Base-by-base conservation (phyloP, 768 basidiomycete genomes). In the Pleurotus citrinopileatus region DNA sequence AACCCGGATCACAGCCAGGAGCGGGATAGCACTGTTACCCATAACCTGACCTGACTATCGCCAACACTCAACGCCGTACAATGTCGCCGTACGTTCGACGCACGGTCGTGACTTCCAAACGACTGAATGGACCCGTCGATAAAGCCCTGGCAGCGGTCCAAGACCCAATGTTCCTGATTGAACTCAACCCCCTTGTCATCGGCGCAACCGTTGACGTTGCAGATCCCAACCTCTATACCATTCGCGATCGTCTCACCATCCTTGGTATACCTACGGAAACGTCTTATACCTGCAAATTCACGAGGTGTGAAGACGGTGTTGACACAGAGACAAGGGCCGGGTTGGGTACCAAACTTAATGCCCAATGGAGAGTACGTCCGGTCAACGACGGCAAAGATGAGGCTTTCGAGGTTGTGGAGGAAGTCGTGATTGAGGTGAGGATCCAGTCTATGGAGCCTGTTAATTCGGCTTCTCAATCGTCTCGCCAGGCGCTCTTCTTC, bases 61-160 rank as follows among this genome's bases (percentile, higher is more conserved):
- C n/a, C n/a, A n/a, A n/a, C n/a, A n/a, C n/a, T n/a, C n/a, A n/a
- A n/a, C n/a, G n/a, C n/a, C n/a, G n/a, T n/a, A n/a, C n/a, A n/a
- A n/a, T 71, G 60, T 73, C 68, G 68, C 64, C 64, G 15, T 66
- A 66, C 51, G 55, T 61, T 19, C 65, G 64, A 29, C 67, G 66
- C 34, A 58, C 63, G 20, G 54, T 68, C 4, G n/a, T 15, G 13
- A 15, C 29, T 20, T 51, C 48, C 2, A 34, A 32, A 25, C 29
- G 20, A 34, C 19, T 51, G 28, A 20, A 34, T 22, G 29, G 13
- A 13, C 60, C 66, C 0, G 48, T 62, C 9, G 53, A 59, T 1
- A 42, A 57, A 3, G 62, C 69, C 7, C 56, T 73, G 8, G 40
- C 44, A 6, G 34, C 73, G 17, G 59, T 75, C 12, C 73, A 72